Conservation (phyloP, 1,139 yeast genomes). For the Suhomyces ambrosiae region DNA sequence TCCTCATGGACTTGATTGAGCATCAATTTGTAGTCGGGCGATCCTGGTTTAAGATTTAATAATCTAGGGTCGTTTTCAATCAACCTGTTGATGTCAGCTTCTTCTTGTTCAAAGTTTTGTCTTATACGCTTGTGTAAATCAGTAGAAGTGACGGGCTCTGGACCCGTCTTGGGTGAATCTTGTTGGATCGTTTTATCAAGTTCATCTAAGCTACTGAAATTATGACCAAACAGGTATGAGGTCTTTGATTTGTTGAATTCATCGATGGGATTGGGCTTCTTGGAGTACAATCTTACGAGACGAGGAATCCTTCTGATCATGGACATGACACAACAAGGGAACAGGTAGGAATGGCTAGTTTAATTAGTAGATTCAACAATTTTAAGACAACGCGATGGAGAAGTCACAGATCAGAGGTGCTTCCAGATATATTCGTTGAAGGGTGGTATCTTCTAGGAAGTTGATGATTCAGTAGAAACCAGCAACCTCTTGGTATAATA, state of each 20-base stretch:
- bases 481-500: too few relatives aligned
- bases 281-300: constrained; percentile 10
- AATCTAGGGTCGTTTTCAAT: constrained; percentile 41
- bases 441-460: too few relatives aligned
- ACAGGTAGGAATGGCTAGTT: too few relatives aligned
- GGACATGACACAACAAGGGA: not conserved
- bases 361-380: too few relatives aligned
- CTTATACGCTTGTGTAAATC: constrained; percentile 14
- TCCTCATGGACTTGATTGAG: constrained; percentile 34
- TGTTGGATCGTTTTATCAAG: constrained; percentile 18
- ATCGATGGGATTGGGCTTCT: constrained; percentile 28
- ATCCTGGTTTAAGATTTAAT: constrained; percentile 29
- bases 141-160: constrained; percentile 13
- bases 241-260: constrained; percentile 43
- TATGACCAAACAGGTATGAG: constrained; percentile 36
- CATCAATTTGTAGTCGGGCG: constrained; percentile 44
- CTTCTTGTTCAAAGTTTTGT: constrained; percentile 16
- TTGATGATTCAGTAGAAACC: too few relatives aligned
- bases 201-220: constrained; percentile 24
- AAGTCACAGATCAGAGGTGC: too few relatives aligned
- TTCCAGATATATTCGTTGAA: too few relatives aligned
- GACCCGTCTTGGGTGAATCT: constrained; percentile 6
- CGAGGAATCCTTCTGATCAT: constrained; percentile 5
- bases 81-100: constrained; percentile 26
- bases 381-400: too few relatives aligned